Percentiles rank a stretch among this genome's conserved stretches.
phyloP scores from a whole-genome alignment of 345 rosid species.

The Eucalyptus erythrocorys region DNA sequence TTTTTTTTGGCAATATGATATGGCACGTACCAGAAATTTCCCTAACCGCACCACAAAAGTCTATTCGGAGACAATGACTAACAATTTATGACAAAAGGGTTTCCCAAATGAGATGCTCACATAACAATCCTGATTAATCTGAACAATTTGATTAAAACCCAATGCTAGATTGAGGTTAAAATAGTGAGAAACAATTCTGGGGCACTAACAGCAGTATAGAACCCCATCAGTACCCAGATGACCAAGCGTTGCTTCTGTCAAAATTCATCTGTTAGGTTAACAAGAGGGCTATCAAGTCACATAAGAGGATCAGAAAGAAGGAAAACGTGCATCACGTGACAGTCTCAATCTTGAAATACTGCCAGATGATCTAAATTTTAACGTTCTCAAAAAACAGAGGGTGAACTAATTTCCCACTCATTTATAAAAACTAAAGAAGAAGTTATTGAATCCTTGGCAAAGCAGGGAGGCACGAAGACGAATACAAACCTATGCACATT shows the following conservation, averaged over 20 bases:
- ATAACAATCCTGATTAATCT: background rate
- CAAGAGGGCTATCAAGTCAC: background rate
- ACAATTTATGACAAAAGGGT: background rate
- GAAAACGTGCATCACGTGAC: background rate
- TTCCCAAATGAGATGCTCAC: background rate
- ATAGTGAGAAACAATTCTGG: background rate
- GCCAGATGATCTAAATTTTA: background rate
- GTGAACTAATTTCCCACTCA: background rate
- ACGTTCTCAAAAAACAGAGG: background rate
- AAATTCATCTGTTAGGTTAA: background rate
- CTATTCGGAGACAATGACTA: background rate
- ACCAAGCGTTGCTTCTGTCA: background rate
- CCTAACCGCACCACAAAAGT: background rate
- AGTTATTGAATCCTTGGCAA: background rate
- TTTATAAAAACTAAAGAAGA: background rate
- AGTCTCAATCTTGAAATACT: background rate
- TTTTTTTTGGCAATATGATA: background rate
- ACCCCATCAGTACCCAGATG: background rate
- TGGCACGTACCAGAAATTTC: background rate
- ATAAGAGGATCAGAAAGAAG: background rate
- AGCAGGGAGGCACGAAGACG: background rate
- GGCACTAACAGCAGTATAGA: background rate
- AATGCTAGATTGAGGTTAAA: background rate
- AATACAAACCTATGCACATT: slow-evolving; percentile 84
- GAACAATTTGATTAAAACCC: background rate